Conservation (phyloP, 768 basidiomycete genomes). For the Leccinum arenicola region DNA sequence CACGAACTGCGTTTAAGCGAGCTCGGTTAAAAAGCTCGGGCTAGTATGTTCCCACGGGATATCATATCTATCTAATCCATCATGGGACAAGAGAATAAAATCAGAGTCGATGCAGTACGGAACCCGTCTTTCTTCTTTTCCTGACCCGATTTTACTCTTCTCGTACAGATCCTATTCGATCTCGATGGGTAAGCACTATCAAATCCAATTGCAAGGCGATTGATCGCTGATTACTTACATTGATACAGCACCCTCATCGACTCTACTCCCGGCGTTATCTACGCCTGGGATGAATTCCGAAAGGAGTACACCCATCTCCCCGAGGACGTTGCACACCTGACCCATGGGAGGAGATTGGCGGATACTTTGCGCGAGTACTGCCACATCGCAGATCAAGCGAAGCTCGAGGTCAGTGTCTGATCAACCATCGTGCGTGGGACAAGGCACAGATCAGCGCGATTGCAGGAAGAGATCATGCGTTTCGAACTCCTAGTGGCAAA, state of each 20-base stretch:
- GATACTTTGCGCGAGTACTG: constrained; percentile 77
- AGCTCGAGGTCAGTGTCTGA: constrained; percentile 47
- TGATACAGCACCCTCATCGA: constrained; percentile 69
- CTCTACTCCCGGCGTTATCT: constrained; percentile 79
- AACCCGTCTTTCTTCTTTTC: neutral
- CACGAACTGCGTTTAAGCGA: too few relatives aligned
- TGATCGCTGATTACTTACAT: constrained; percentile 9
- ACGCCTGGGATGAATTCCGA: constrained; percentile 73
- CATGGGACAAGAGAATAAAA: constrained; percentile 16
- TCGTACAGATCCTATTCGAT: constrained; percentile 58
- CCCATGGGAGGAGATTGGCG: constrained; percentile 73
- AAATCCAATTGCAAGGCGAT: neutral
- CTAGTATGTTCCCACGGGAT: too few relatives aligned
- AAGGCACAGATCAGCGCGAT: neutral
- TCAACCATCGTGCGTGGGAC: neutral
- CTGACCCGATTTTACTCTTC: constrained; percentile 10
- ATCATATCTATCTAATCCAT: neutral
- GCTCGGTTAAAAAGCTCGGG: too few relatives aligned
- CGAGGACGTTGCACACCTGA: constrained; percentile 51
- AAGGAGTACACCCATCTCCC: constrained; percentile 54
- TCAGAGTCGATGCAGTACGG: constrained; percentile 55
- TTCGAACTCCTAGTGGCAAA: constrained; percentile 77
- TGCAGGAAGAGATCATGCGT: constrained; percentile 63
- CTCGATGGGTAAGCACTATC: constrained; percentile 56
- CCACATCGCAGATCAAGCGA: constrained; percentile 52